These are phyloP conservation scores for Colletotrichum orchidophilum DNA, from an alignment of 2,329 filamentous ascomycete species.

Conservation along the genomic window DNA sequence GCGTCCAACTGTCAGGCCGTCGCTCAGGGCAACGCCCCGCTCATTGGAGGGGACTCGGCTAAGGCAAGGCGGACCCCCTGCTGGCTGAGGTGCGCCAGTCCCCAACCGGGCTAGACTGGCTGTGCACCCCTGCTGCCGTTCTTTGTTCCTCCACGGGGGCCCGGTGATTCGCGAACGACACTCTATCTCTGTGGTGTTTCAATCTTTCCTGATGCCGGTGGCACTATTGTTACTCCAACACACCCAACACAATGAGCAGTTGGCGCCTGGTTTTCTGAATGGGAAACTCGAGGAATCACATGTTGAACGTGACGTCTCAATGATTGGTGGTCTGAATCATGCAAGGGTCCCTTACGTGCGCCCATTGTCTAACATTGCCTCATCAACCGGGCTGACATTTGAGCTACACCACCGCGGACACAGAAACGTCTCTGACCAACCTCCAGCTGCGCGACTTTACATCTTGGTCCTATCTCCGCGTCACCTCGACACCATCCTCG, in stretches of 20 bases:
- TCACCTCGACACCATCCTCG: not conserved
- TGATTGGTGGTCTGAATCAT: not conserved
- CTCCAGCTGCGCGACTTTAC: not conserved
- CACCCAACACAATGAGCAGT: not conserved
- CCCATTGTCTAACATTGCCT: slow-evolving; percentile 6
- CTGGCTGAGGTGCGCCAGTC: not conserved
- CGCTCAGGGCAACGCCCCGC: slow-evolving; percentile 17
- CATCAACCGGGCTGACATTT: slow-evolving; percentile 3
- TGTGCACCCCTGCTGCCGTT: not conserved
- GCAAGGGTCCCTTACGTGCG: not conserved
- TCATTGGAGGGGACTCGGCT: not conserved
- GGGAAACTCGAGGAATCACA: slow-evolving; percentile 7
- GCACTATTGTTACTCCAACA: not conserved
- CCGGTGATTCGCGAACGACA: not conserved
- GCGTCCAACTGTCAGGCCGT: not conserved
- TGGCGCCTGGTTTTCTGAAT: not conserved
- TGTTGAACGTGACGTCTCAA: slow-evolving; percentile 8
- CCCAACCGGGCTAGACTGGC: not conserved
- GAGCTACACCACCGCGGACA: not conserved
- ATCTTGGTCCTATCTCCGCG: not conserved
- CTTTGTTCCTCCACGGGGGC: slow-evolving; percentile 11
- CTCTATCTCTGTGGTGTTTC: not conserved
- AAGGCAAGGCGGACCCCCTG: not conserved
- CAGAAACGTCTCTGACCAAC: not conserved
- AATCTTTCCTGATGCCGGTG: not conserved